Evolutionary conservation across 208 protist genomes (phyloP), one percentile per base, ranked within the genome.

Genomic region (Trichomonas vaginalis): DNA sequence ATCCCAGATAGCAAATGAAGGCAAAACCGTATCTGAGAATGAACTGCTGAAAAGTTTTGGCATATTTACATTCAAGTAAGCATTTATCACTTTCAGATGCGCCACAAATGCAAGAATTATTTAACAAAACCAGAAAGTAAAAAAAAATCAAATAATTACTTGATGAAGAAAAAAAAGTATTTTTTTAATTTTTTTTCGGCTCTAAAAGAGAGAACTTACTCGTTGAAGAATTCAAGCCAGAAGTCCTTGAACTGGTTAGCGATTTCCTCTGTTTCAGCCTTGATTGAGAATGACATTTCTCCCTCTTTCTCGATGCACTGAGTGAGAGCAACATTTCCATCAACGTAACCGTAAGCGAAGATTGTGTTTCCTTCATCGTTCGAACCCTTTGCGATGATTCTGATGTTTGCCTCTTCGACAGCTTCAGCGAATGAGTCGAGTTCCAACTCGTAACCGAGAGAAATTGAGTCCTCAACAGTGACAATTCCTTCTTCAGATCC

Each of bases 151-250:
- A n/a, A n/a, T n/a, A n/a, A n/a, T n/a, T n/a, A n/a, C n/a, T n/a
- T n/a, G n/a, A n/a, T n/a, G n/a, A n/a, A n/a, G n/a, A n/a, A n/a
- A n/a, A n/a, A n/a, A n/a, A n/a, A n/a, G n/a, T n/a, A n/a, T n/a
- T n/a, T n/a, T n/a, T n/a, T n/a, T n/a, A n/a, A n/a, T n/a, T n/a
- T n/a, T n/a, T n/a, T n/a, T n/a, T n/a, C n/a, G n/a, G n/a, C n/a
- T n/a, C n/a, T n/a, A n/a, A n/a, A n/a, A n/a, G n/a, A n/a, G n/a
- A n/a, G n/a, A n/a, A n/a, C 46, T 92, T 92, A 92, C n/a, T 92
- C 86, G 32, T 92, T 92, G 45, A 92, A 92, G 45, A 92, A n/a
- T 9, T 45, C 86, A 92, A 92, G 86, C 86, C 86, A 92, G 32
- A 92, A 92, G 45, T 92, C 86, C 46, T 51, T 92, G 86, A 92